Base-by-base conservation (phyloP, 2,329 filamentous ascomycete genomes). In the Talaromyces albobiverticillius region DNA sequence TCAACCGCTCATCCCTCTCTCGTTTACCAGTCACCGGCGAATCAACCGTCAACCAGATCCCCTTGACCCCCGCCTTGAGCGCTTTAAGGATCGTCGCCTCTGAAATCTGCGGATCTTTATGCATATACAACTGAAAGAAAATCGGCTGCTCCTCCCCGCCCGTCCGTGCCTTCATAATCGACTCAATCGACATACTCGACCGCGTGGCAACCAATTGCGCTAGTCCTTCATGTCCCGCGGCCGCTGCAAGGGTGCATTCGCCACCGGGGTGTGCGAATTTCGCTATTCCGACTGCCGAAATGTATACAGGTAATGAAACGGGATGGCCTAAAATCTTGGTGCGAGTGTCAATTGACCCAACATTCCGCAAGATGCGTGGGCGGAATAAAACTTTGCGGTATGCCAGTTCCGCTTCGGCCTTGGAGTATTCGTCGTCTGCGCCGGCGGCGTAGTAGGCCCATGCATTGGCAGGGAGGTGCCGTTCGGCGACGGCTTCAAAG, bases 341-440 rank as follows among this genome's bases (percentile, higher is more conserved):
- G 13, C 57, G 59, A 0, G 74, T 75, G 46, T 73, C 66, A 22
- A 76, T 66, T 1, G 56, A 57, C 0, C 63, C 64, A 22, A 77
- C 69, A 38, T 74, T 69, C 32, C 71, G 67, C 1, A 78, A 64
- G 23, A 78, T 68, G 10, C 78, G 71, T 3, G 79, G 79, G 4
- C 78, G 70, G 34, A 80, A 71, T 59, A 70, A 70, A 25, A 80
- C 70, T n/a, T 74, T 71, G 25, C 71, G 68, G 51, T 75, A 79
- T 55, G 72, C 69, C 5, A 66, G 65, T 41, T 63, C 64, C 57
- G 79, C 79, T 23, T 71, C 64, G 20, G 69, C 68, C 48, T 71
- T 69, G n/a, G 77, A 80, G 31, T 75, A 65, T 49, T 77, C 75
- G 40, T 79, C 75, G 1, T 79, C 80, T 0, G 78, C 77, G 1